Evolutionary conservation across 2,329 filamentous ascomycete genomes (phyloP).

Genomic region (Beauveria caledonica): DNA sequence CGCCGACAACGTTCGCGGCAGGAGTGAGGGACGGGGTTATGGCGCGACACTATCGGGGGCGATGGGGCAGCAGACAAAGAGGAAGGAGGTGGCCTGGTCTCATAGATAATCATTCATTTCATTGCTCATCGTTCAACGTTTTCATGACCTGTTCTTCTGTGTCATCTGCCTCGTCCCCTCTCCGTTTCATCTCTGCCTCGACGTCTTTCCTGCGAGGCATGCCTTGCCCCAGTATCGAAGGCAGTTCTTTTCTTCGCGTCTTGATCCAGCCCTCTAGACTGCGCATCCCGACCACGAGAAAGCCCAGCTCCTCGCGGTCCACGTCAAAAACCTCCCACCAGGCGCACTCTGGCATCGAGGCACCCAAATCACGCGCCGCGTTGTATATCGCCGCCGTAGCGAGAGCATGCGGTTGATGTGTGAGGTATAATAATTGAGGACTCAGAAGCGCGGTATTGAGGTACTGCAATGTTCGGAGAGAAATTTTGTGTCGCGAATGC

Average conservation of each 20-base stretch:
- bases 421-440: slow-evolving; percentile 83
- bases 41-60: background rate
- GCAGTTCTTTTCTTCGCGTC: slow-evolving; percentile 49
- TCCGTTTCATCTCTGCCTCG: slow-evolving; percentile 43
- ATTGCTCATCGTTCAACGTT: slow-evolving; percentile 18
- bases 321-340: slow-evolving; percentile 99
- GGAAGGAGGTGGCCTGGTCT: no score
- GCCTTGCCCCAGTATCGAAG: slow-evolving; percentile 32
- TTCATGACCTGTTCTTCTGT: slow-evolving; percentile 4
- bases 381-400: slow-evolving; percentile 87
- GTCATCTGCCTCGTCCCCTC: background rate
- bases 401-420: slow-evolving; percentile 79
- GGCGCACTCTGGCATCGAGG: slow-evolving; percentile 71
- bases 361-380: slow-evolving; percentile 67
- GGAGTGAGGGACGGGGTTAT: no score
- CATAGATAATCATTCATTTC: background rate
- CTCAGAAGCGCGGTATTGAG: slow-evolving; percentile 82
- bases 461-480: slow-evolving; percentile 61
- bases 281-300: slow-evolving; percentile 76
- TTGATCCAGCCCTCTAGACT: slow-evolving; percentile 66
- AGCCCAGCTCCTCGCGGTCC: slow-evolving; percentile 87
- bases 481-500: slow-evolving; percentile 41
- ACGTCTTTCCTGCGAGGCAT: slow-evolving; percentile 53
- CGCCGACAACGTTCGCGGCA: no score
- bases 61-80: no score